Base-by-base conservation (phyloP, 306 rosid species). In the Lathyrus tuberosus region DNA sequence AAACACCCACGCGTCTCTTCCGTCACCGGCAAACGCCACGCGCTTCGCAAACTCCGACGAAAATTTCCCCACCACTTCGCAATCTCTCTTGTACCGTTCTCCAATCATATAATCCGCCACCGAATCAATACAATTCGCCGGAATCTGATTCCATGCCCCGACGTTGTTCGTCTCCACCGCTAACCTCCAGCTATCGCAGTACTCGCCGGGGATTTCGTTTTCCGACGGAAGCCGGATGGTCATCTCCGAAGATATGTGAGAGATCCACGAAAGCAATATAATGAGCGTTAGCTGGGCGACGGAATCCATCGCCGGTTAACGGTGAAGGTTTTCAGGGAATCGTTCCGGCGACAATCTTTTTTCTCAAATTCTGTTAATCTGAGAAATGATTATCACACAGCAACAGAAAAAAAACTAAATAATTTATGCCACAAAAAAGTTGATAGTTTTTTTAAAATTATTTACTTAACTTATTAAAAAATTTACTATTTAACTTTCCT, bases 111-210 rank as follows among this genome's bases (percentile, higher is more conserved):
- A 94, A 2, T 88, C 86, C 65, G 67, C 47, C 59, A 94, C 92
- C 73, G 65, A 87, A 3, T 0, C 22, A 10, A 15, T 8, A 78
- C 98, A 94, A 51, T 72, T 51, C 3, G 42, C 38, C 37, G 92
- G 96, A n/a, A 90, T 65, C 5, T 40, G 69, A 1, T 78, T 8
- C 97, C 97, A 94, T 10, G 10, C 2, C 0, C 97, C 94, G 7
- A 82, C 92, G 77, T 87, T 79, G 77, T 94, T 90, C 46, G 88
- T 87, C 82, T 94, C 97, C 10, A 87, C 84, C 41, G 95, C 53
- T 46, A 94, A 83, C 65, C 89, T 80, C 97, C 97, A 94, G 84
- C 95, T 90, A 52, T 88, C 98, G 81, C 92, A 91, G 78, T 52
- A 81, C 10, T 56, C 78, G 37, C 67, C 66, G 18, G 68, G 31